A percentile compares a stretch with the other conserved stretches of the same genome.
phyloP scores from a whole-genome alignment of 805 yeast genomes.

The Kodamaea leandrae region DNA sequence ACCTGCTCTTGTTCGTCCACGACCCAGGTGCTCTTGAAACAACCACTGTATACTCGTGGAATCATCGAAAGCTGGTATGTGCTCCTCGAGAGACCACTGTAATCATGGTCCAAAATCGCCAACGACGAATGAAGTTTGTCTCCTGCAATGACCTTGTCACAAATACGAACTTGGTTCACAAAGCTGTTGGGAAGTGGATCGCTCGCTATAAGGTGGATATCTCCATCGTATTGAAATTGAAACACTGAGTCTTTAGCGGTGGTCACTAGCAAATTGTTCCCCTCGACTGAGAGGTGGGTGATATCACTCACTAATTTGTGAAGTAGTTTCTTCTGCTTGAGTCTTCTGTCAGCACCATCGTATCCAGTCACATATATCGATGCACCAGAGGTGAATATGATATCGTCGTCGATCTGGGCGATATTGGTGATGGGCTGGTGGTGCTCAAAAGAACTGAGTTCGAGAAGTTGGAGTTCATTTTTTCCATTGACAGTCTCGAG shows the following conservation, averaged over 20 bases:
- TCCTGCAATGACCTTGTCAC: slow-evolving; percentile 25
- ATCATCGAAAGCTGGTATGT: slow-evolving; percentile 25
- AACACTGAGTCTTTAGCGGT: slow-evolving; percentile 37
- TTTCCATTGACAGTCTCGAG: slow-evolving; percentile 28
- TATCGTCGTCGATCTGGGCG: slow-evolving; percentile 31
- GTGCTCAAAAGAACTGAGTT: slow-evolving; percentile 32
- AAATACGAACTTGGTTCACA: slow-evolving; percentile 28
- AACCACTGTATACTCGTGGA: slow-evolving; percentile 30
- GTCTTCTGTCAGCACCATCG: slow-evolving; percentile 28
- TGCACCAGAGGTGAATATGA: slow-evolving; percentile 32
- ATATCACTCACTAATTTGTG: slow-evolving; percentile 32
- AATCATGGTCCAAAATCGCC: slow-evolving; percentile 21
- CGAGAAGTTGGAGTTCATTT: slow-evolving; percentile 24
- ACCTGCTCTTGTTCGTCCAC: slow-evolving; percentile 13
- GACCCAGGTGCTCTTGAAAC: slow-evolving; percentile 23
- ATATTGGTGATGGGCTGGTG: slow-evolving; percentile 33
- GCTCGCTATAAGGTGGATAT: slow-evolving; percentile 18
- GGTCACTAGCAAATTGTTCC: slow-evolving; percentile 22
- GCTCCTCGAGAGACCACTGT: slow-evolving; percentile 10
- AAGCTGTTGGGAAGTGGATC: slow-evolving; percentile 36
- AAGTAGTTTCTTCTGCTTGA: slow-evolving; percentile 26
- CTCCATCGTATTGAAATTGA: slow-evolving; percentile 22
- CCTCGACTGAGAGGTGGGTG: slow-evolving; percentile 21
- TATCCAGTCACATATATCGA: slow-evolving; percentile 33
- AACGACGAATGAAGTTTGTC: slow-evolving; percentile 37